A percentile compares a stretch with the other conserved stretches of the same genome.
Conservation (phyloP, 1,284 basidiomycete genomes). For the Microbotryum silenes-acaulis region DNA sequence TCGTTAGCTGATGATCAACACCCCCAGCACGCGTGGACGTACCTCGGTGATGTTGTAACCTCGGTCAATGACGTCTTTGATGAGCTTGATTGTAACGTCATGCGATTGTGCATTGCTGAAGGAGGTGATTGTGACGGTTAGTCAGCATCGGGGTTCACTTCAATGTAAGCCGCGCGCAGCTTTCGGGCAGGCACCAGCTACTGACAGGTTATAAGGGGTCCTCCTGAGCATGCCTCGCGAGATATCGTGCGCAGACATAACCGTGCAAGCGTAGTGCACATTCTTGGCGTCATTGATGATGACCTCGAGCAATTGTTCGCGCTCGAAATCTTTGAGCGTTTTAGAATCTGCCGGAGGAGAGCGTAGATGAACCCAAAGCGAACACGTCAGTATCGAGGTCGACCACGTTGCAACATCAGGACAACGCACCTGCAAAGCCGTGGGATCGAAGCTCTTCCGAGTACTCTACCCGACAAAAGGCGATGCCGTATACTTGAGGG, state of each 20-base stretch:
- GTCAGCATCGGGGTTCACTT: background rate
- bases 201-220: slow-evolving; percentile 71
- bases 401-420: background rate
- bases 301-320: slow-evolving; percentile 38
- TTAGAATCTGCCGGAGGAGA: slow-evolving; percentile 65
- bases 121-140: background rate
- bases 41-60: slow-evolving; percentile 80
- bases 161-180: background rate
- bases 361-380: background rate
- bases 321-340: slow-evolving; percentile 58
- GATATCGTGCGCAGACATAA: slow-evolving; percentile 83
- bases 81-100: slow-evolving; percentile 81
- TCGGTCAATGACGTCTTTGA: slow-evolving; percentile 67
- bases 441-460: slow-evolving; percentile 64
- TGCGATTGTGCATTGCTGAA: slow-evolving; percentile 76
- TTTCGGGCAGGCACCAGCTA: background rate
- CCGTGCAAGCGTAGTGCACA: slow-evolving; percentile 74
- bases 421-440: slow-evolving; percentile 71
- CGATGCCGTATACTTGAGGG: slow-evolving; percentile 90
- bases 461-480: slow-evolving; percentile 79
- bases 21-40: slow-evolving; percentile 9
- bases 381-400: background rate
- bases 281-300: slow-evolving; percentile 43
- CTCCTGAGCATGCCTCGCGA: slow-evolving; percentile 81
- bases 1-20: background rate